Evolutionary conservation across 768 basidiomycete genomes (phyloP).

Genomic region (Clitopilus passeckerianus): DNA sequence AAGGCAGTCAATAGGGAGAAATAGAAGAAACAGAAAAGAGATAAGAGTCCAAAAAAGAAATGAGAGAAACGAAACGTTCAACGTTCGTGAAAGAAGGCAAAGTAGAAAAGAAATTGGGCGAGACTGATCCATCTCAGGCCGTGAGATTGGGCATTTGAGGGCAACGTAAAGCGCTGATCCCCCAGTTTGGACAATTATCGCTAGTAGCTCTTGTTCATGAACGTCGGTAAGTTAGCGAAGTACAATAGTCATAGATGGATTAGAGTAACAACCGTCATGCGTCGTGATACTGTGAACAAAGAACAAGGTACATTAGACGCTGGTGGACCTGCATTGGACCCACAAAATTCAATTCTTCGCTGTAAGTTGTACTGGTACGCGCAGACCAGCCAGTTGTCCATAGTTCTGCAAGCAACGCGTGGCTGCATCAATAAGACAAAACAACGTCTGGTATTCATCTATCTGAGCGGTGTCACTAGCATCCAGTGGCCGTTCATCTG

Average conservation of each 20-base stretch:
- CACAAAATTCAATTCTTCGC: background rate
- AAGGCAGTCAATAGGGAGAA: background rate
- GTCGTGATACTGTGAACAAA: background rate
- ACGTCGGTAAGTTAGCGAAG: background rate
- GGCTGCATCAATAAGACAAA: too few species aligned
- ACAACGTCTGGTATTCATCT: too few species aligned
- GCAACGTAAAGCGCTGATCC: background rate
- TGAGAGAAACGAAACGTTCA: background rate
- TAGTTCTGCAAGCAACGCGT: too few species aligned
- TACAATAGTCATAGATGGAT: background rate
- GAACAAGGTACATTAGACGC: background rate
- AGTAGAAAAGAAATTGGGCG: background rate
- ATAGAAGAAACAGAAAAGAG: background rate
- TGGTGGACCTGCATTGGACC: background rate
- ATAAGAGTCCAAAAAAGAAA: background rate
- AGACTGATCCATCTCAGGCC: background rate
- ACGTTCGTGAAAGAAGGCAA: background rate
- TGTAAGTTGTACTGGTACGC: background rate
- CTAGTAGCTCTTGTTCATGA: background rate
- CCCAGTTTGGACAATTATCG: background rate
- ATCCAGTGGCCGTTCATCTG: too few species aligned
- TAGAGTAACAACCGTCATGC: background rate
- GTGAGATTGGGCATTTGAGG: background rate
- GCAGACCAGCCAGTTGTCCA: too few species aligned
- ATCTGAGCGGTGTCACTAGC: too few species aligned